These are phyloP conservation scores for Monosporascus cannonballus DNA, from an alignment of 2,329 filamentous ascomycete species.

Conservation along the genomic window DNA sequence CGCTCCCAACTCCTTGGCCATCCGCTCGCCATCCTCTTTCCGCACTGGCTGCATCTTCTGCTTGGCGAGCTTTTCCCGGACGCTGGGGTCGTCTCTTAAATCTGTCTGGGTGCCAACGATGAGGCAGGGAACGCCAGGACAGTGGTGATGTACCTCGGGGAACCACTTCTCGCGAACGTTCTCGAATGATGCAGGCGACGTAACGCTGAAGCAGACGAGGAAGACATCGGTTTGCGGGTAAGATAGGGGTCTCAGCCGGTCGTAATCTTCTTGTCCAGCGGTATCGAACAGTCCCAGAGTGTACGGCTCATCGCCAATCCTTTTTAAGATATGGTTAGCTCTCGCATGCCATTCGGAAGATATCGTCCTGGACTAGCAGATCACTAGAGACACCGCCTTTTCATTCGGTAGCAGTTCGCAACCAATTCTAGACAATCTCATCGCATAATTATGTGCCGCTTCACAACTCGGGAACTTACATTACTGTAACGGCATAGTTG, in stretches of 20 bases:
- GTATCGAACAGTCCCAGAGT: constrained; percentile 97
- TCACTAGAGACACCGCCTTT: neutral
- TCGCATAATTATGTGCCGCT: no score
- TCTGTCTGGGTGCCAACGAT: constrained; percentile 98
- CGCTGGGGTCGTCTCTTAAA: constrained; percentile 80
- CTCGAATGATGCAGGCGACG: constrained; percentile 94
- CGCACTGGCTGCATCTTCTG: constrained; percentile 94
- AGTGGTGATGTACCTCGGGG: constrained; percentile 97
- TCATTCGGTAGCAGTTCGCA: neutral
- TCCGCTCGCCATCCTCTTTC: constrained; percentile 88
- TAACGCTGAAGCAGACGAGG: constrained; percentile 97
- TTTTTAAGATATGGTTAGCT: constrained; percentile 32
- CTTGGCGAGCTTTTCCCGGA: constrained; percentile 85
- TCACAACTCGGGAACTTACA: constrained; percentile 61
- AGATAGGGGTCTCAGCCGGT: constrained; percentile 89
- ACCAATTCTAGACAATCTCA: neutral
- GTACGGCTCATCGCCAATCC: constrained; percentile 98
- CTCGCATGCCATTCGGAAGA: neutral
- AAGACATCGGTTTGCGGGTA: constrained; percentile 99
- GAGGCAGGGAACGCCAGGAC: constrained; percentile 92
- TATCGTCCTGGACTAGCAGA: neutral
- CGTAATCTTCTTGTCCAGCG: constrained; percentile 98
- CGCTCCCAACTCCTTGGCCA: constrained; percentile 95
- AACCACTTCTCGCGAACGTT: constrained; percentile 99
- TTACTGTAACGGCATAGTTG: constrained; percentile 99